Base-by-base conservation (phyloP, 1,284 basidiomycete species). In the Malassezia restricta region DNA sequence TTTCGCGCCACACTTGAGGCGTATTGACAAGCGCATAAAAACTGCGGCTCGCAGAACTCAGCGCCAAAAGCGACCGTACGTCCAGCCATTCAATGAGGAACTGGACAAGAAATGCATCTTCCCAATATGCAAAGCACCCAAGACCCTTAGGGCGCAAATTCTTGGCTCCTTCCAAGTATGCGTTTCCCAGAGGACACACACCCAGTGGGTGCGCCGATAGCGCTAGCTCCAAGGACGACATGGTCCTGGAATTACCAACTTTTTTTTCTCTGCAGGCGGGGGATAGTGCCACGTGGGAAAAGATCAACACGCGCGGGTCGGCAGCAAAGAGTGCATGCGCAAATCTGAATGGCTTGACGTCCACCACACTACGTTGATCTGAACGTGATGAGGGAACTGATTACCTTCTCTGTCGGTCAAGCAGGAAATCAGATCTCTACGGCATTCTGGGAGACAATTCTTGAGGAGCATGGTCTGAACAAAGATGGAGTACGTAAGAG, bases 351-450 rank as follows among this genome's bases (percentile, higher is more conserved):
- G 20, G 20, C 20, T 24, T 24, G 20, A 28, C 33, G 6, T 27
- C 24, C 20, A 8, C 20, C 31, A 44, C 43, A 17, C 30, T 27
- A 33, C 30, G 30, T 31, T 44, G 30, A 33, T 31, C 43, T 24
- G 20, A 15, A 35, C 14, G 40, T 24, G 24, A 55, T 55, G 53
- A 47, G 53, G 9, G 53, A 55, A 38, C 33, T 55, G 33, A 48
- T 55, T 29, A 55, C 53, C 14, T 58, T 68, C 55, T 57, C 61
- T 54, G 57, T 62, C 38, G 64, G 65, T 49, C 70, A 84, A 80
- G 83, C 82, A 38, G 80, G 80, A 56, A 83, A 82, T 74, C 84
- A 89, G 56, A 66, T 73, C 51, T 60, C 61, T 11, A 62, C 61
- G 6, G 58, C 66, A 12, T 74, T 73, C 58, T 74, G 71, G 73